A percentile compares a stretch with the other conserved stretches of the same genome.
Conservation (phyloP, 2,329 filamentous ascomycete species). For the Ilyonectria sp. region DNA sequence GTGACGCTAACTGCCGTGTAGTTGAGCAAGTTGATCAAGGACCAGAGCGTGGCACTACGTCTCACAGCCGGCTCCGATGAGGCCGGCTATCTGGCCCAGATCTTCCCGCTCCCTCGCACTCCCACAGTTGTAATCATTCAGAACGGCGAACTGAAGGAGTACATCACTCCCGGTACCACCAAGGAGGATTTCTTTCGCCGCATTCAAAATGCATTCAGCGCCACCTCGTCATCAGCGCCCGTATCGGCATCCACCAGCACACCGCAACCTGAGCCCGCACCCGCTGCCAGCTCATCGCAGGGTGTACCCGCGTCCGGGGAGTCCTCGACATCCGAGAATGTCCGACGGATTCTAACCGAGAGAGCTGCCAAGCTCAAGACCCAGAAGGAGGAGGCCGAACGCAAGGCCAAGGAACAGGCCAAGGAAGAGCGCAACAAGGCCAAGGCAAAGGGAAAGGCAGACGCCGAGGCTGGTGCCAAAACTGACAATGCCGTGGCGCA, state of each 20-base stretch:
- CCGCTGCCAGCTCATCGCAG: slow-evolving; percentile 35
- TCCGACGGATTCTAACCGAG: slow-evolving; percentile 63
- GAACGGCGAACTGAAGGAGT: slow-evolving; percentile 84
- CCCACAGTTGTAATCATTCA: slow-evolving; percentile 86
- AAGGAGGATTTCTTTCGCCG: slow-evolving; percentile 76
- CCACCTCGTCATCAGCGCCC: slow-evolving; percentile 36
- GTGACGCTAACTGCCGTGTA: slow-evolving; percentile 51
- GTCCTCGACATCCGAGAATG: slow-evolving; percentile 51
- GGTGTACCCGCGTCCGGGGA: slow-evolving; percentile 37
- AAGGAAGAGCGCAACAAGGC: slow-evolving; percentile 66
- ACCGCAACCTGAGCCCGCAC: slow-evolving; percentile 40
- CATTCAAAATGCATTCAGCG: slow-evolving; percentile 53
- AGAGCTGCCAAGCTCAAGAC: slow-evolving; percentile 62
- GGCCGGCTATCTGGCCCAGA: slow-evolving; percentile 84
- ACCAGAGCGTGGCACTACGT: slow-evolving; percentile 78
- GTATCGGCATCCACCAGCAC: slow-evolving; percentile 33
- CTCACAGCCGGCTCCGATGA: slow-evolving; percentile 83
- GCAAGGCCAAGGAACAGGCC: slow-evolving; percentile 65
- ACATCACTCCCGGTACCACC: slow-evolving; percentile 75
- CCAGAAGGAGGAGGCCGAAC: slow-evolving; percentile 61
- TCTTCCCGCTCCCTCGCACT: slow-evolving; percentile 85
- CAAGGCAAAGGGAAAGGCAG: slow-evolving; percentile 62
- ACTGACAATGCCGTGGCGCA: slow-evolving; percentile 54
- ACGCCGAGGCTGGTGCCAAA: slow-evolving; percentile 55
- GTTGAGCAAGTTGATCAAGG: slow-evolving; percentile 70